Evolutionary conservation across 208 protist species (phyloP).

Genomic region (Leishmania mexicana): DNA sequence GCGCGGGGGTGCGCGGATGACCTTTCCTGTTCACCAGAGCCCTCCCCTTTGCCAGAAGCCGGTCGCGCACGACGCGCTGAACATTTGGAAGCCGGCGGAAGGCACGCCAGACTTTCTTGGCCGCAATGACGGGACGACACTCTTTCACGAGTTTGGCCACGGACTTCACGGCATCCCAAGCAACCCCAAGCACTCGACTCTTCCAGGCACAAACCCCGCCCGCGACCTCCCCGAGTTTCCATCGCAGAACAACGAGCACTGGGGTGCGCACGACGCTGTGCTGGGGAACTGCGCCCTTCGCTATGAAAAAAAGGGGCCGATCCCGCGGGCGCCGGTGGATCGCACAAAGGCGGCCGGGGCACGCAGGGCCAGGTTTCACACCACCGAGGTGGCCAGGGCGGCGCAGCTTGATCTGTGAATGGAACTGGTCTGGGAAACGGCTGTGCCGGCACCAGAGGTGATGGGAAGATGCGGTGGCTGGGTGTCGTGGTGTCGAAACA

Average conservation of each 20-base stretch:
- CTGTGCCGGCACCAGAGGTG: conserved; percentile 29
- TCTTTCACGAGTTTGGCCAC: conserved; percentile 80
- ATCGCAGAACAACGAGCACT: conserved; percentile 85
- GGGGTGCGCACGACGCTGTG: conserved; percentile 48
- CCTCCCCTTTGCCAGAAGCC: conserved; percentile 39
- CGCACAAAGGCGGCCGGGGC: conserved; percentile 40
- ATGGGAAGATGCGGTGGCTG: conserved; percentile 29
- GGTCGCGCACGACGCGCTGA: conserved; percentile 54
- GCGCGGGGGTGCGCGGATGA: conserved; percentile 62
- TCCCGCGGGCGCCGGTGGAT: conserved; percentile 48
- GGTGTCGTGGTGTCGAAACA: conserved; percentile 5
- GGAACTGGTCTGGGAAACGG: conserved; percentile 40
- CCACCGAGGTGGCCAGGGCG: conserved; percentile 55
- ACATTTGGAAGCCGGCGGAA: conserved; percentile 49
- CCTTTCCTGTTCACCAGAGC: conserved; percentile 45
- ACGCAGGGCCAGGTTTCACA: conserved; percentile 41
- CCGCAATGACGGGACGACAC: conserved; percentile 48
- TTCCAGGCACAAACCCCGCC: conserved; percentile 64
- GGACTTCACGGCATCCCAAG: conserved; percentile 82
- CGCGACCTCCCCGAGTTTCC: conserved; percentile 84
- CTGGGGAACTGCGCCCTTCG: conserved; percentile 58
- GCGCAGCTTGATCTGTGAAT: conserved; percentile 54
- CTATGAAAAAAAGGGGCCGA: conserved; percentile 51
- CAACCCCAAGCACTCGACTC: conserved; percentile 32
- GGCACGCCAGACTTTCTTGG: conserved; percentile 61